Evolutionary conservation across 1,284 basidiomycete genomes (phyloP).

Genomic region (Garcileccinum viscosum): DNA sequence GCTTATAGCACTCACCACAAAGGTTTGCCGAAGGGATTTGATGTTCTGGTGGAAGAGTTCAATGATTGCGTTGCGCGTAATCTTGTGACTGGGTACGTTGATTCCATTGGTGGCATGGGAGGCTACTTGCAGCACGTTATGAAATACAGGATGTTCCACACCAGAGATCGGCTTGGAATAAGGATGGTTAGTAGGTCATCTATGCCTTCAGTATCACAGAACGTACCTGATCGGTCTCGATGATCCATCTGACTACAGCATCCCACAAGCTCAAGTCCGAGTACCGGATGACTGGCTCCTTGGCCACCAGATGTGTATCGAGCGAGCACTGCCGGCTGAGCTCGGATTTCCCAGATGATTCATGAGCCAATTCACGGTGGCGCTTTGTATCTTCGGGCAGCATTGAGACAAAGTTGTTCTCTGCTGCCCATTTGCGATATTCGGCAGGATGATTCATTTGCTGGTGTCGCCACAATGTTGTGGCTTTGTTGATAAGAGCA

Average conservation of each 20-base stretch:
- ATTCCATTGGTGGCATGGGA: background rate
- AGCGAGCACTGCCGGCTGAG: background rate
- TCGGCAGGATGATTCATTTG: background rate
- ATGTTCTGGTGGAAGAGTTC: too few species aligned
- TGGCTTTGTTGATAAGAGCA: background rate
- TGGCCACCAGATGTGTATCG: background rate
- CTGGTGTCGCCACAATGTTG: background rate
- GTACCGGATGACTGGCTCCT: background rate
- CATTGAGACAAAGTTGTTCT: too few species aligned
- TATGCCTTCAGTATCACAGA: background rate
- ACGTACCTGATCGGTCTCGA: background rate
- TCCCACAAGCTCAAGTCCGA: background rate
- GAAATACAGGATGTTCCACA: background rate
- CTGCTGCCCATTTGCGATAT: conserved; percentile 2
- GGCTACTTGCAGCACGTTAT: background rate
- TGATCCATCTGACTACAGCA: background rate
- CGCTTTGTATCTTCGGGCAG: too few species aligned
- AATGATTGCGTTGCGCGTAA: too few species aligned
- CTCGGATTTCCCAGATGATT: background rate
- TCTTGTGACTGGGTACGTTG: background rate
- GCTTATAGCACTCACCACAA: too few species aligned
- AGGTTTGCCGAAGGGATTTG: too few species aligned
- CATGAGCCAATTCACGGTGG: background rate
- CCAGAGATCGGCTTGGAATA: background rate
- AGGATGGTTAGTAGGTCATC: background rate